Base-by-base conservation (phyloP, 306 rosid species). In the Rosa lucieae region DNA sequence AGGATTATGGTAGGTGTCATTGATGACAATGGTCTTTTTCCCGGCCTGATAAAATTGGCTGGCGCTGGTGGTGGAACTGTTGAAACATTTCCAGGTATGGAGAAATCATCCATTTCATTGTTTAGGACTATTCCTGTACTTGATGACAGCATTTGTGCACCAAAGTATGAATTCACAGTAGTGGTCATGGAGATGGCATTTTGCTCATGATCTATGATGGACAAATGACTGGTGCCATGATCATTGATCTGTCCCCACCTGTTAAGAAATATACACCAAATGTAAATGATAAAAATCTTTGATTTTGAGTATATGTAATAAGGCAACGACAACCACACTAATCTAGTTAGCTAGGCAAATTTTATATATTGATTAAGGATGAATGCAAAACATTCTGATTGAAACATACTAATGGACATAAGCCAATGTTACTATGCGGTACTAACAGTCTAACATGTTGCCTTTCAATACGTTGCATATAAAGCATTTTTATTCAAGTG, bases 71-170 rank as follows among this genome's bases (percentile, higher is more conserved):
- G 97, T 49, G 77, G 86, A 73, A 82, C 79, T 3, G 85, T 75
- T 6, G 94, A 78, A 82, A 63, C 86, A 75, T 89, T 87, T 11
- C 8, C 58, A 20, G 94, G 97, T 1, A 91, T 85, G 47, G 97
- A 89, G 84, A 94, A 94, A 83, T 94, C 99, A 77, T 79, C 89
- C 99, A 94, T 94, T 81, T 94, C 92, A 77, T 94, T 94, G 89
- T 94, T 94, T 70, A 94, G 80, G 72, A 94, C 81, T 80, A 94
- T 91, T 75, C 97, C 97, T 3, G 97, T 92, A 81, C 89, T 91
- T 40, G 84, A 80, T 48, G 97, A 94, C 72, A 92, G 87, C 42
- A 92, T 82, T 23, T 61, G 75, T 74, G 97, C 32, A 59, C 97
- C 99, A 83, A 94, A 92, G 82, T 89, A 92, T 56, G 69, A 48